Conservation (phyloP, 306 rosid genomes). For the Cicer judaicum region DNA sequence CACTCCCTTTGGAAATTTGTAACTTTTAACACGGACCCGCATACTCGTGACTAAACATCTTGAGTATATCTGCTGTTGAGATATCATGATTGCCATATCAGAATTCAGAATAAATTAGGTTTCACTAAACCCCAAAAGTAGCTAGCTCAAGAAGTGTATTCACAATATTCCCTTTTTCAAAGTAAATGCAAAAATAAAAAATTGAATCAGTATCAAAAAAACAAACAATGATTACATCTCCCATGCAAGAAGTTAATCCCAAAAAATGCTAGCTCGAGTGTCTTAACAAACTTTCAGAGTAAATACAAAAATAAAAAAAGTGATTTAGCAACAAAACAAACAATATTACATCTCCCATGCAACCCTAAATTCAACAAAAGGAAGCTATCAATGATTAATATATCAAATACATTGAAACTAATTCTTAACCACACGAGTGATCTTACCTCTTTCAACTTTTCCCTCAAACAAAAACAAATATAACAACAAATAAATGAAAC, state of each 20-base stretch:
- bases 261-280: background rate
- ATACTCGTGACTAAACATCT: background rate
- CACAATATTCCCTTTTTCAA: background rate
- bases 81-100: background rate
- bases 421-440: background rate
- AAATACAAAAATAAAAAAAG: background rate
- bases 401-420: background rate
- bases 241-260: background rate
- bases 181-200: background rate
- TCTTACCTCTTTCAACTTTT: background rate
- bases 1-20: background rate
- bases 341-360: background rate
- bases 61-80: background rate
- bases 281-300: background rate
- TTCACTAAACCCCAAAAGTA: background rate
- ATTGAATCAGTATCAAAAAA: background rate
- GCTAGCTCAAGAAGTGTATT: background rate
- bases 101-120: background rate
- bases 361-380: conserved; percentile 1
- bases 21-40: background rate
- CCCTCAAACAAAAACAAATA: background rate
- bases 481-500: background rate
- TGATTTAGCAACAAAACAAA: background rate
- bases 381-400: background rate
- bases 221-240: background rate